phyloP scores from a whole-genome alignment of 257 asterid genomes.

The Fraxinus pennsylvanica region DNA sequence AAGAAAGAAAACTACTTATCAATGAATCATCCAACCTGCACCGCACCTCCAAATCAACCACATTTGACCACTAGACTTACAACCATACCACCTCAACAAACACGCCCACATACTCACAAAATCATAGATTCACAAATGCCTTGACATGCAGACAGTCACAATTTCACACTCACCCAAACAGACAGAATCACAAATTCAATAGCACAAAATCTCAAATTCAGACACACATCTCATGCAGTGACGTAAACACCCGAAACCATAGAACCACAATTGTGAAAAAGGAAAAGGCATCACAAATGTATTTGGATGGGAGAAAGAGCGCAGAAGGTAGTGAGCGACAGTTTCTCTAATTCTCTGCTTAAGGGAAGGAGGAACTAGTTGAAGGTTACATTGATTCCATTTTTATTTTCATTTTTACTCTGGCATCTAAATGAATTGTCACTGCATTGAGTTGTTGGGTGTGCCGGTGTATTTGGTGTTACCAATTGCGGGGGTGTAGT shows the following conservation, averaged over 20 bases:
- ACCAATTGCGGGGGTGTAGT: too few species aligned
- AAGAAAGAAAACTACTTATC: conserved; percentile 15
- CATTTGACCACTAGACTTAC: background rate
- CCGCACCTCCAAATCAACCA: background rate
- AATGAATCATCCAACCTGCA: conserved; percentile 6
- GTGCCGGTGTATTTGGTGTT: background rate
- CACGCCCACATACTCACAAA: background rate
- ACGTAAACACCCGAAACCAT: background rate
- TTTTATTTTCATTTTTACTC: too few species aligned
- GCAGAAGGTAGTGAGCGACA: background rate
- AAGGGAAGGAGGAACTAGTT: background rate
- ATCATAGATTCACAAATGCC: too few species aligned
- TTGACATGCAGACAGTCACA: too few species aligned
- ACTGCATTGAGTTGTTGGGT: background rate
- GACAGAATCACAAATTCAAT: background rate
- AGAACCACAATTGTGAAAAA: background rate
- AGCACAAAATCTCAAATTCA: background rate
- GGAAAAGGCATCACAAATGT: background rate
- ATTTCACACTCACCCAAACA: background rate
- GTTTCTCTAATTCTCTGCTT: background rate
- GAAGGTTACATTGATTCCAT: background rate
- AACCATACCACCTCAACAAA: background rate
- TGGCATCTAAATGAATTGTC: background rate
- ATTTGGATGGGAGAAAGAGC: background rate
- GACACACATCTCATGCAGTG: background rate